phyloP scores from a whole-genome alignment of 169 alveolate species.

The Besnoitia besnoiti region DNA sequence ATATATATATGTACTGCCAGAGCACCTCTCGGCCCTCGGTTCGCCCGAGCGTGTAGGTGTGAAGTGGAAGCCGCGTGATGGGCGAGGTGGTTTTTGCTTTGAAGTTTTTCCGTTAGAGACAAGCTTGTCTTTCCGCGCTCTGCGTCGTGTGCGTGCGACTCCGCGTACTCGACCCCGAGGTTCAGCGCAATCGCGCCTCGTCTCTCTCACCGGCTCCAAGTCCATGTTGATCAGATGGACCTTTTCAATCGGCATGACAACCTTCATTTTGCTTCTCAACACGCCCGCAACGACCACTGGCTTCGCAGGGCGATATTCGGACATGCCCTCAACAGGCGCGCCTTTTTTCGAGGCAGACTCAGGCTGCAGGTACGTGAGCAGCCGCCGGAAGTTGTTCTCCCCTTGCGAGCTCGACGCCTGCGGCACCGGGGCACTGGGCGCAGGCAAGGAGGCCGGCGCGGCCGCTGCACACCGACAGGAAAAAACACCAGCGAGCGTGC shows the following conservation, averaged over 20 bases:
- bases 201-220: not conserved
- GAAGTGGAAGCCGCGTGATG: too few species aligned
- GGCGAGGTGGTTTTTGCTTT: too few species aligned
- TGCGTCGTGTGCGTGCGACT: too few species aligned
- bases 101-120: too few species aligned
- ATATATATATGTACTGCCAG: too few species aligned
- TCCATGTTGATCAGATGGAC: constrained; percentile 11
- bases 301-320: not conserved
- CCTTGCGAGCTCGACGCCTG: too few species aligned
- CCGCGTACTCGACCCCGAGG: too few species aligned
- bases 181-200: too few species aligned
- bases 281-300: not conserved
- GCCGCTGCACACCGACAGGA: not conserved
- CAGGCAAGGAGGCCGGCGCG: not conserved
- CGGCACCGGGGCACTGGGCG: too few species aligned
- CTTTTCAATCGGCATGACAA: not conserved
- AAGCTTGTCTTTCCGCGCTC: too few species aligned
- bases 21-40: too few species aligned
- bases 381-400: not conserved
- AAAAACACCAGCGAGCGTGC: not conserved
- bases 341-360: not conserved
- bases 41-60: too few species aligned
- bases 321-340: not conserved
- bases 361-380: constrained; percentile 11
- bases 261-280: not conserved